A percentile compares a stretch with the other conserved stretches of the same genome.
These are phyloP conservation scores for Ilex asprella DNA, from an alignment of 257 asterid genomes.

Conservation along the genomic window DNA sequence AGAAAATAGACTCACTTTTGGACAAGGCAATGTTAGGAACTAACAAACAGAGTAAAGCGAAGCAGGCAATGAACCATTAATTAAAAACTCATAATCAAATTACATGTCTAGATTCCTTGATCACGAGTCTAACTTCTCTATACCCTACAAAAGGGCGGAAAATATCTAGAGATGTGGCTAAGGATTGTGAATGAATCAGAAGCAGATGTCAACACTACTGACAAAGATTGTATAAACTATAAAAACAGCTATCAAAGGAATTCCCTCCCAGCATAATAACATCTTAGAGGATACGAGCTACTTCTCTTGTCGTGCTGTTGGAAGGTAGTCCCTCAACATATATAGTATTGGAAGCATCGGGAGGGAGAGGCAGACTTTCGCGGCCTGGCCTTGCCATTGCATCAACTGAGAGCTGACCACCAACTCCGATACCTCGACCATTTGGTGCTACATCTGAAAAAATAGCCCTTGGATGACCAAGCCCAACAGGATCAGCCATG, in stretches of 20 bases:
- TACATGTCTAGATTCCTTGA: slow-evolving; percentile 49
- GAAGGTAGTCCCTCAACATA: slow-evolving; percentile 57
- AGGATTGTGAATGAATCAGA: slow-evolving; percentile 10
- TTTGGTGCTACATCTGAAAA: slow-evolving; percentile 28
- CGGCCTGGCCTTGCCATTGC: slow-evolving; percentile 28
- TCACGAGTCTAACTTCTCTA: slow-evolving; percentile 52
- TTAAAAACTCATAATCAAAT: slow-evolving; percentile 4
- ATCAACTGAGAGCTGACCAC: slow-evolving; percentile 28
- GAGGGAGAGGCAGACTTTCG: slow-evolving; percentile 42
- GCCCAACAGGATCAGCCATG: slow-evolving; percentile 21
- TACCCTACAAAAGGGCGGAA: slow-evolving; percentile 57
- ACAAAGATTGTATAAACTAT: background rate
- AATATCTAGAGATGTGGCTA: slow-evolving; percentile 33
- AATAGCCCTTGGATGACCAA: slow-evolving; percentile 22
- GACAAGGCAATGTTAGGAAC: background rate
- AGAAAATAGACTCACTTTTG: background rate
- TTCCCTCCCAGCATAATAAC: slow-evolving; percentile 2
- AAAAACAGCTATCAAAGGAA: background rate
- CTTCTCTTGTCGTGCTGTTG: slow-evolving; percentile 44
- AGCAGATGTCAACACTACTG: background rate
- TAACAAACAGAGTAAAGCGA: slow-evolving; percentile 2
- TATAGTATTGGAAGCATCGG: slow-evolving; percentile 51
- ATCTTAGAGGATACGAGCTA: slow-evolving; percentile 50
- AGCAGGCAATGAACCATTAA: background rate
- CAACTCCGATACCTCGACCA: slow-evolving; percentile 29